phyloP scores from a whole-genome alignment of 805 yeast genomes.

The Lipomyces yamanashiensis region DNA sequence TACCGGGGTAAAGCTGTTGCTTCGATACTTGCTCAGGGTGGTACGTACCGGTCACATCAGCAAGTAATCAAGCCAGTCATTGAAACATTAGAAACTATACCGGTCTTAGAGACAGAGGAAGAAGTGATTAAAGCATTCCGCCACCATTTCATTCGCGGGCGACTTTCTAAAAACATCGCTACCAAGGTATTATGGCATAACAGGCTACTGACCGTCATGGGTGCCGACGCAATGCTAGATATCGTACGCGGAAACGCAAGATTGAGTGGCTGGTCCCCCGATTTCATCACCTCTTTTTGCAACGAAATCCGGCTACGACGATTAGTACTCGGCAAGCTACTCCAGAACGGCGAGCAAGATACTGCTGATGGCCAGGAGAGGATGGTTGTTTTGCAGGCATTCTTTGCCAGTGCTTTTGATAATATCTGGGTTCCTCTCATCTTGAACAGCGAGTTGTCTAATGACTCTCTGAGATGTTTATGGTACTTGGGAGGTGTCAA shows the following conservation, averaged over 20 bases:
- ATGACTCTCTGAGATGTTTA: constrained; percentile 24
- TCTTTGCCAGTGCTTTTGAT: constrained; percentile 14
- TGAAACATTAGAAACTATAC: neutral
- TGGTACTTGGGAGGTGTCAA: constrained; percentile 23
- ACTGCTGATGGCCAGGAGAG: neutral
- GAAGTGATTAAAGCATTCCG: constrained; percentile 20
- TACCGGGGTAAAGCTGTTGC: neutral
- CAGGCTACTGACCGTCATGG: constrained; percentile 2
- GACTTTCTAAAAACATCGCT: constrained; percentile 11
- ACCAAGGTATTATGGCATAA: constrained; percentile 20
- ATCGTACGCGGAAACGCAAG: neutral
- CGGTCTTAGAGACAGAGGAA: constrained; percentile 15
- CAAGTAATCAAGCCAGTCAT: too few relatives aligned
- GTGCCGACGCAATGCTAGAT: neutral
- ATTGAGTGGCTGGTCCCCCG: constrained; percentile 28
- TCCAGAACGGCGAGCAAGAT: neutral
- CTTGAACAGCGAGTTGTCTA: constrained; percentile 22
- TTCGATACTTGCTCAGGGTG: too few relatives aligned
- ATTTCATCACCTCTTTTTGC: constrained; percentile 9
- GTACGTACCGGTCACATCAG: too few relatives aligned
- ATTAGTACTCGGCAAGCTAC: constrained; percentile 1
- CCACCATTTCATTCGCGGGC: constrained; percentile 23
- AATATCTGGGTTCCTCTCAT: constrained; percentile 16
- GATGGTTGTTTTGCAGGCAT: constrained; percentile 5
- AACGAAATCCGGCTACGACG: constrained; percentile 18